Evolutionary conservation across 192 early-diverging fungal species (phyloP).

Genomic region (Dissophora globulifera): DNA sequence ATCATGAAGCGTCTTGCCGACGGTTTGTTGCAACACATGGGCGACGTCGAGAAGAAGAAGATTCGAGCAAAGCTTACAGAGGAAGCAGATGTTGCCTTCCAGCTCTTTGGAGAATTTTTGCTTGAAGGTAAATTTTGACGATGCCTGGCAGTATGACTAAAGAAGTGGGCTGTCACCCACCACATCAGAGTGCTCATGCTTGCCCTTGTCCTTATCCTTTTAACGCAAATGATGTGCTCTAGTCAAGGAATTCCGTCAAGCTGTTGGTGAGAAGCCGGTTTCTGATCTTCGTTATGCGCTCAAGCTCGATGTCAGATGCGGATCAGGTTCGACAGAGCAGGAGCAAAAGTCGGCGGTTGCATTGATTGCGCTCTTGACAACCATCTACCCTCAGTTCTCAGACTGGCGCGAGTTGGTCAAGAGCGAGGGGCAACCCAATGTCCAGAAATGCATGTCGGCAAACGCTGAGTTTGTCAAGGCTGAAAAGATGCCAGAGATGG

Average conservation of each 20-base stretch:
- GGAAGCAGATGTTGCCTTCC: constrained; percentile 88
- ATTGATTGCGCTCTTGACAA: constrained; percentile 79
- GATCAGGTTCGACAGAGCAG: constrained; percentile 69
- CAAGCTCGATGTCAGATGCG: constrained; percentile 80
- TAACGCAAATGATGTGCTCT: neutral
- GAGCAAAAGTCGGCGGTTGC: constrained; percentile 79
- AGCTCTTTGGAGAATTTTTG: constrained; percentile 94
- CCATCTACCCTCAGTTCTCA: constrained; percentile 79
- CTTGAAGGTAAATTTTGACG: constrained; percentile 88
- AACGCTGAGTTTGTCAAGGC: constrained; percentile 55
- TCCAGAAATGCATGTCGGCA: constrained; percentile 76
- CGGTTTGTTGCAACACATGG: constrained; percentile 85
- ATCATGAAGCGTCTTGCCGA: constrained; percentile 91
- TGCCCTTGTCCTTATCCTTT: neutral
- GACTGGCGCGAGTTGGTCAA: constrained; percentile 93
- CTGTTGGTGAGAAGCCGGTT: constrained; percentile 77
- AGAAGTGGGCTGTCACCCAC: too few species aligned
- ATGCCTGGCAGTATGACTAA: too few species aligned
- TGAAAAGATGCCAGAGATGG: constrained; percentile 57
- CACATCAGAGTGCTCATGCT: too few species aligned
- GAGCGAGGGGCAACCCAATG: constrained; percentile 79
- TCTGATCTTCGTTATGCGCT: constrained; percentile 82
- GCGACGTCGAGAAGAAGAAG: constrained; percentile 67
- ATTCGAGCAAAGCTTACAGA: constrained; percentile 69
- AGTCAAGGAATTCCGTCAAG: constrained; percentile 88